Evolutionary conservation across 768 basidiomycete species (phyloP).

Genomic region (Agrocybe pediades): DNA sequence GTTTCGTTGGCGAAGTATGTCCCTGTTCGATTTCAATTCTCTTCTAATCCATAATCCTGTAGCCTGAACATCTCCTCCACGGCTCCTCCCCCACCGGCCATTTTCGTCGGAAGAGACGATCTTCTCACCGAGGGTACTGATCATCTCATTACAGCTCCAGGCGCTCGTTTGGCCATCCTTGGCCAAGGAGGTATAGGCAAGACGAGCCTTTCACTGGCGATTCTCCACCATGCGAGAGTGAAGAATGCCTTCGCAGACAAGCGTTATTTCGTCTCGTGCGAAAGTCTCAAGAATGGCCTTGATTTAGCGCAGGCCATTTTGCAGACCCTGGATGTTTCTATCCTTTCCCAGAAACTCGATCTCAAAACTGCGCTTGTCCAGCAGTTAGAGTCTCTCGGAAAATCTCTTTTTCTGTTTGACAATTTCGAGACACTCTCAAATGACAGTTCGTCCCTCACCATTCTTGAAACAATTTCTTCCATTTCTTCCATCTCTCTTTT

Average conservation of each 20-base stretch:
- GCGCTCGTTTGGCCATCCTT: not conserved
- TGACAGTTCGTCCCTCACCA: not conserved
- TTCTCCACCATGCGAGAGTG: not conserved
- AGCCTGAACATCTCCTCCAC: not conserved
- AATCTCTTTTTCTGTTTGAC: conserved; percentile 1
- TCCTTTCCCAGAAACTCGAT: not conserved
- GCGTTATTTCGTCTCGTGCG: conserved; percentile 7
- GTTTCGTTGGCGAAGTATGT: not conserved
- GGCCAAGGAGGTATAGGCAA: conserved; percentile 2
- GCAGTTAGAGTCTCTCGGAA: not conserved
- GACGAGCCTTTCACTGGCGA: conserved; percentile 1
- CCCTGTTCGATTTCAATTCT: not conserved
- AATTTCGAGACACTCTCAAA: conserved; percentile 7
- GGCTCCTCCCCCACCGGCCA: not conserved
- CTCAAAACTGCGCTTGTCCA: not conserved
- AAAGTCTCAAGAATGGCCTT: conserved; percentile 2
- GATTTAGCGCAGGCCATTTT: conserved; percentile 1
- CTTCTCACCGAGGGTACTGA: not conserved
- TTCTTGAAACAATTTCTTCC: not conserved
- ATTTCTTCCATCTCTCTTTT: not conserved
- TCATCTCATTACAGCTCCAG: not conserved
- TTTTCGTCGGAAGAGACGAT: conserved; percentile 11
- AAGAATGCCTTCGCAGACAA: not conserved
- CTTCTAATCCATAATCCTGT: not conserved
- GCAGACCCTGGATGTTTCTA: not conserved